Evolutionary conservation across 805 yeast genomes (phyloP).

Genomic region (Millerozyma miso): DNA sequence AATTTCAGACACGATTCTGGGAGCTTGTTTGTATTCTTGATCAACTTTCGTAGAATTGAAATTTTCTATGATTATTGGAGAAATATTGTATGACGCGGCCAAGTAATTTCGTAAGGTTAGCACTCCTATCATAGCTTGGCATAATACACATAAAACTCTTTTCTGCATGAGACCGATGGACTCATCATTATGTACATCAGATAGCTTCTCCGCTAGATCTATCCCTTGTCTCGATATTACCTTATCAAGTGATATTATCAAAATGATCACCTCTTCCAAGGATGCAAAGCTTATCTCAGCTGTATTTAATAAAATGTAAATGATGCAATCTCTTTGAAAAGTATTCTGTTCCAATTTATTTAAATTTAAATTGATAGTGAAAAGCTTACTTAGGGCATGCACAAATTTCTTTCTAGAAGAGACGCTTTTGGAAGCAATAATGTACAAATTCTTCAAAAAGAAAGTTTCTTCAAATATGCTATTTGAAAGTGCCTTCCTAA

Average conservation of each 20-base stretch:
- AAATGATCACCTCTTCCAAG: slow-evolving; percentile 48
- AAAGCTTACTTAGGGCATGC: slow-evolving; percentile 18
- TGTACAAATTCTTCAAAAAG: slow-evolving; percentile 39
- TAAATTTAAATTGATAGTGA: slow-evolving; percentile 8
- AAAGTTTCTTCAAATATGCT: slow-evolving; percentile 22
- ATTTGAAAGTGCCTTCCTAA: slow-evolving; percentile 25
- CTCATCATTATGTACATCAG: slow-evolving; percentile 8
- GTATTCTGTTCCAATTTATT: slow-evolving; percentile 3
- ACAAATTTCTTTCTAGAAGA: slow-evolving; percentile 41
- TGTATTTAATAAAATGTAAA: slow-evolving; percentile 35
- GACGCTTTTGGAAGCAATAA: slow-evolving; percentile 35
- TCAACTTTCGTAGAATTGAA: slow-evolving; percentile 28
- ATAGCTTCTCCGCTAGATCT: slow-evolving; percentile 23
- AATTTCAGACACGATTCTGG: slow-evolving; percentile 13
- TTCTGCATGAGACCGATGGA: background rate
- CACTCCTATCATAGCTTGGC: slow-evolving; percentile 11
- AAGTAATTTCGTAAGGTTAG: slow-evolving; percentile 17
- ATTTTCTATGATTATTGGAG: slow-evolving; percentile 18
- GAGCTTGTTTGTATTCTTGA: slow-evolving; percentile 28
- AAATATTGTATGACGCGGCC: slow-evolving; percentile 17
- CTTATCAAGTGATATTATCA: slow-evolving; percentile 43
- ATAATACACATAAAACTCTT: slow-evolving; percentile 2
- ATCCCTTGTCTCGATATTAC: slow-evolving; percentile 39
- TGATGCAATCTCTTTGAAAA: slow-evolving; percentile 16
- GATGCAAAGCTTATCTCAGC: slow-evolving; percentile 34